Conservation (phyloP, 768 basidiomycete genomes). For the Trametes cubensis region DNA sequence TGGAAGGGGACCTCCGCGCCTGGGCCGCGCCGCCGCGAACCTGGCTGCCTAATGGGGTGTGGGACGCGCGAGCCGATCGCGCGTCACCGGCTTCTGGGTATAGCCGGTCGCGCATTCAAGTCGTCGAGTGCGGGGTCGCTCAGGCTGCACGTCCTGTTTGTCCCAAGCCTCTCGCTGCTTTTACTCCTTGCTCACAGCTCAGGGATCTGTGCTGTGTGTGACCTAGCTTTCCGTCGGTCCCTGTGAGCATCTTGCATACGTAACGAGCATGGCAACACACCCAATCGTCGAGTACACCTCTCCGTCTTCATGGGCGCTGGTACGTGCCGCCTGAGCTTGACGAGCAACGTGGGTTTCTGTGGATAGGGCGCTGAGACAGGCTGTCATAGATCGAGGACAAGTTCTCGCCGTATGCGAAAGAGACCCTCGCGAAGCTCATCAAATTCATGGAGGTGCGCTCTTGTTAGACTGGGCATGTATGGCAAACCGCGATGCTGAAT, state of each 20-base stretch:
- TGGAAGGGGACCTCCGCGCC: constrained; percentile 4
- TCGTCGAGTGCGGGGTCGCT: constrained; percentile 8
- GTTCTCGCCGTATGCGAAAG: constrained; percentile 88
- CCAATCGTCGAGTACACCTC: constrained; percentile 80
- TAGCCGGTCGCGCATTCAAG: constrained; percentile 10
- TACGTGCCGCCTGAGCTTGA: constrained; percentile 37
- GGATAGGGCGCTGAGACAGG: background rate
- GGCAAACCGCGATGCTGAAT: background rate
- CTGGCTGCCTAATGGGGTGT: constrained; percentile 8
- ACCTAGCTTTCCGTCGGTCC: too few relatives aligned
- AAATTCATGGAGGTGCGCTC: constrained; percentile 74
- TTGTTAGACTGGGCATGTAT: background rate
- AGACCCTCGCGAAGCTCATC: constrained; percentile 81
- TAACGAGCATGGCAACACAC: constrained; percentile 54
- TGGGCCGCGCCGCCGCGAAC: constrained; percentile 11
- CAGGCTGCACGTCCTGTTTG: background rate
- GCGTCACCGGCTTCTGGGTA: constrained; percentile 11
- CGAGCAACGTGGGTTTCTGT: background rate
- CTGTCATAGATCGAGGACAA: constrained; percentile 77
- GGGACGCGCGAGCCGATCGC: constrained; percentile 9
- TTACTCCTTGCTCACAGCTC: too few relatives aligned
- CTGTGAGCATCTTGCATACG: background rate
- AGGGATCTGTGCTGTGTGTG: too few relatives aligned
- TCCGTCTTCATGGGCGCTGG: constrained; percentile 86
- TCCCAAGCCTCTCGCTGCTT: too few relatives aligned